Evolutionary conservation across 306 rosid genomes (phyloP).

Genomic region (Citrullus colocynthis): DNA sequence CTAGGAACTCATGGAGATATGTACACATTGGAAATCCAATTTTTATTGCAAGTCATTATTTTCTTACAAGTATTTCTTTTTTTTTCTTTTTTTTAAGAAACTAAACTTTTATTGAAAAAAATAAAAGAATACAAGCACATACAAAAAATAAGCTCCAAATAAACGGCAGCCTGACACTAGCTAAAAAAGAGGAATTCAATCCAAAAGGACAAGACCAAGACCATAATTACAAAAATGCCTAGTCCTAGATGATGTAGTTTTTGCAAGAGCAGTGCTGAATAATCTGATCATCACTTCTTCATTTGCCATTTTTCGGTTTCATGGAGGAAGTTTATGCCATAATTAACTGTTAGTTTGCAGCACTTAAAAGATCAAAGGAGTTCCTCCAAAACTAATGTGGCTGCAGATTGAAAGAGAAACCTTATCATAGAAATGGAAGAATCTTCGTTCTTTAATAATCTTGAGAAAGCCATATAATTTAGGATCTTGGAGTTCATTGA

Average conservation of each 20-base stretch:
- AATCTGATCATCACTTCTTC: background rate
- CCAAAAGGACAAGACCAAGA: too few relatives aligned
- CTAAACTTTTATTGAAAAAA: too few relatives aligned
- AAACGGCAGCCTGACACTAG: too few relatives aligned
- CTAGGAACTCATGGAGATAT: background rate
- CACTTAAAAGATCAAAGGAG: background rate
- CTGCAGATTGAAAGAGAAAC: background rate
- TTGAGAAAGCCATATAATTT: background rate
- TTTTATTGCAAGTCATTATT: background rate
- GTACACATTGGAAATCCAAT: background rate
- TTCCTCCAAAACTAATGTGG: background rate
- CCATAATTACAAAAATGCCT: too few relatives aligned
- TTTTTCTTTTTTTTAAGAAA: too few relatives aligned
- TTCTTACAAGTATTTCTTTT: background rate
- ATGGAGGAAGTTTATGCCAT: background rate
- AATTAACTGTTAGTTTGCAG: background rate
- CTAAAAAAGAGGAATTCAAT: too few relatives aligned
- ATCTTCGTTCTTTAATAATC: background rate
- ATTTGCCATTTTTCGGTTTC: background rate
- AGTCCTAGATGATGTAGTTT: background rate
- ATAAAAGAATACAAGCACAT: too few relatives aligned
- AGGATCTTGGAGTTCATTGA: background rate
- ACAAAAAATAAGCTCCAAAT: too few relatives aligned
- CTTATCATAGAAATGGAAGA: background rate
- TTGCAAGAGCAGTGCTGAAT: background rate